Evolutionary conservation across 1,139 yeast species (phyloP), one percentile per base, ranked within the genome.

Genomic region (Magnusiomyces suaveolens): DNA sequence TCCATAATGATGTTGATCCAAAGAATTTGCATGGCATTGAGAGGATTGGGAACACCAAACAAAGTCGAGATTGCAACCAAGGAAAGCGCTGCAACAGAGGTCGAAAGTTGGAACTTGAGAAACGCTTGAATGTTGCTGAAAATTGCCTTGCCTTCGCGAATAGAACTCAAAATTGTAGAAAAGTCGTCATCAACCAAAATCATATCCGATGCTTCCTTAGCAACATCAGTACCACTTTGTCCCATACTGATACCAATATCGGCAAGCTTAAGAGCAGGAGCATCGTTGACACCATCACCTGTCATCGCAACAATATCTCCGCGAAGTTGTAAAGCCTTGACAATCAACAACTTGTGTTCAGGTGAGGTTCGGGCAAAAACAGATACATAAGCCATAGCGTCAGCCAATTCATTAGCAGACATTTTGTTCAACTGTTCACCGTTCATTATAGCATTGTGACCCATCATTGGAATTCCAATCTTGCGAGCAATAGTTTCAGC

Each of bases 191-290:
- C 97, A 2, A 96, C 90, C 57, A 92, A 76, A 54, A 92, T 92
- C 97, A 92, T 92, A 70, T 92, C 98, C 2, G 97, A 89, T 0
- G 97, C 97, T 70, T 92, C 98, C 66, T 92, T 92, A 51, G 98
- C 98, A 51, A 92, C 98, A 70, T 92, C 98, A 0, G 98, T 92
- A 57, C 98, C 98, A 71, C 86, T 82, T 64, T 83, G 82, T 59
- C 98, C 98, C 98, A 92, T 92, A 36, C 96, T 85, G 63, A 92
- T 90, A 64, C 98, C 98, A 63, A 92, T 94, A 70, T 92, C 96
- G 1, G 98, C 98, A 65, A 90, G 77, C 69, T 92, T 92, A 64
- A 92, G 78, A 3, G 98, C 97, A n/a, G 98, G 98, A 0, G 98
- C 97, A 72, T 92, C 98, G 68, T 92, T 92, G 32, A 92, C 98